Evolutionary conservation across 208 protist genomes (phyloP), one percentile per base, ranked within the genome.

Genomic region (Blastocrithidia nonstop): DNA sequence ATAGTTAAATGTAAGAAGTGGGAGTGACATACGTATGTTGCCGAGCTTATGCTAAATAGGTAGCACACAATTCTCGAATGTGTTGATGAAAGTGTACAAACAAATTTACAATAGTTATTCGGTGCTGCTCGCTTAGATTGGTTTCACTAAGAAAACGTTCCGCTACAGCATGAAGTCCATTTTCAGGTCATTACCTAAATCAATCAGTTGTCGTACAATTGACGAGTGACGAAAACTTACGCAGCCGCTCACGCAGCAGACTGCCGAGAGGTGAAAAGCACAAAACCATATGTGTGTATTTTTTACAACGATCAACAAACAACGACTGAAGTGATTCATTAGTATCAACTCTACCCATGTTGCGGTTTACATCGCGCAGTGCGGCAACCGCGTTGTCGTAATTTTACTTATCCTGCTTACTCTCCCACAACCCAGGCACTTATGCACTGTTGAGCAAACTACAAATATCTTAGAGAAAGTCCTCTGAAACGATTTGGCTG

Each of bases 181-280:
- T 82, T 43, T 88, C 65, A 3, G 95, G 93, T 96, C 97, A 99
- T 57, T 92, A 71, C 9, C 78, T 58, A 73, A 98, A 98, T 96
- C 96, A 99, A 74, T 99, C 96, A 55, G 98, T 98, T 5, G 96
- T 98, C 15, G 91, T 98, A 67, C 96, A 98, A 64, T 97, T 98
- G 44, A 99, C 93, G 11, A 98, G 59, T 3, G 93, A 95, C 9
- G 97, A 96, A 67, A 98, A 98, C 70, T 95, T 93, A 50, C 96
- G 76, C 36, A 98, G 68, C 17, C 96, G 78, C 23, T 83, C 92
- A 35, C 96, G 87, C 53, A 98, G 78, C 19, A 70, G 57, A 48
- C 77, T 85, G n/a, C 97, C 97, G 31, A 98, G 71, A 13, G 97
- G 97, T 5, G 93, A 97, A 66, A 99, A 96, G 57, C 82, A 94